Base-by-base conservation (phyloP, 2,329 filamentous ascomycete species). In the Alternaria burnsii region DNA sequence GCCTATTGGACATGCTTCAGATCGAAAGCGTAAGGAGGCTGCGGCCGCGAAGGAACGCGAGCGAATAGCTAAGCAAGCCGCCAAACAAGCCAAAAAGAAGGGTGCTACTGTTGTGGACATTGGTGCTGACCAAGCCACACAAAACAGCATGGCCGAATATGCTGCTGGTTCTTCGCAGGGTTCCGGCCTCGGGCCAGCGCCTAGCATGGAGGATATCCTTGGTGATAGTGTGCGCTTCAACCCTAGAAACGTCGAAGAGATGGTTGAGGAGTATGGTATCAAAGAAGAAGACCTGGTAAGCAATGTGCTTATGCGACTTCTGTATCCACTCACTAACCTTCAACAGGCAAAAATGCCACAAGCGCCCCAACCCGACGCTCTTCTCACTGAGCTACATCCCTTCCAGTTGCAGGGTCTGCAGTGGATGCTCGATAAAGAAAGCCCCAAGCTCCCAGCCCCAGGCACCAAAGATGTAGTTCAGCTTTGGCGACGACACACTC, bases 361-460 rank as follows among this genome's bases (percentile, higher is more conserved):
- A 82, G 91, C 89, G 3, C 77, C 86, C 4, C 91, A 93, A 66
- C 93, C 93, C 0, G 70, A 81, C 7, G 80, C 82, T 6, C 81
- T 97, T 42, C 80, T 84, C 24, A 91, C 92, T 0, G 81, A 86
- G 40, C 81, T 97, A 50, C 83, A 97, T 59, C 90, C 92, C 1
- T 95, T 96, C 77, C 93, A 97, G 72, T 65, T 80, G 34, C 82
- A 94, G 82, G 93, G 92, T 7, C 81, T 97, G 40, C 88, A 89
- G 16, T 97, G 93, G 93, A 87, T 97, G 85, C 82, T 88, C 18
- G 83, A 88, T 8, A 92, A 92, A 69, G 93, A 97, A 75, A 86
- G 84, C 14, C 92, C 92, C 0, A 76, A 84, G 36, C 81, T 91
- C 12, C 92, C 93, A 3, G 70, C 81, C 2, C 75, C 79, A 26